A percentile compares a stretch with the other conserved stretches of the same genome.
Conservation (phyloP, 176 grass and related monocot species). For the Zoysia japonica region DNA sequence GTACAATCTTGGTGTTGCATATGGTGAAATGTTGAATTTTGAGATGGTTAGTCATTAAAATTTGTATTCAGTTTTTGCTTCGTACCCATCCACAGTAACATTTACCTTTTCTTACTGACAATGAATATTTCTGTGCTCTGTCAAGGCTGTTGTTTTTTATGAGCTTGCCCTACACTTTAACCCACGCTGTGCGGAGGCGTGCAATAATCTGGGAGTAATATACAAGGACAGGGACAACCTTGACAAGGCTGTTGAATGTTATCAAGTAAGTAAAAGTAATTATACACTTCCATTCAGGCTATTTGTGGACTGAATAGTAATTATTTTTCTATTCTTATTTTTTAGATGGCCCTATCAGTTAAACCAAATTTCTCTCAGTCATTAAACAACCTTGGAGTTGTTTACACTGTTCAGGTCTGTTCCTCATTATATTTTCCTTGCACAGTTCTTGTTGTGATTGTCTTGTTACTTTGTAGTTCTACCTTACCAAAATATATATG, state of each 20-base stretch:
- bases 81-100: slow-evolving; percentile 25
- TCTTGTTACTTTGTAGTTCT: slow-evolving; percentile 3
- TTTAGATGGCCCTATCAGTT: slow-evolving; percentile 94
- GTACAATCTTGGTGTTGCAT: slow-evolving; percentile 99
- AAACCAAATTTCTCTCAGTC: slow-evolving; percentile 96
- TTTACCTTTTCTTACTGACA: slow-evolving; percentile 30
- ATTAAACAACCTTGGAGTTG: slow-evolving; percentile 97
- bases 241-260: slow-evolving; percentile 98
- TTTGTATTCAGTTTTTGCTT: slow-evolving; percentile 16
- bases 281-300: slow-evolving; percentile 24
- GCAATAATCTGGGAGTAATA: slow-evolving; percentile 99
- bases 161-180: slow-evolving; percentile 99
- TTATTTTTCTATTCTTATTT: slow-evolving; percentile 22
- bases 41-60: slow-evolving; percentile 80
- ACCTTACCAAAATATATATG: slow-evolving; percentile 31
- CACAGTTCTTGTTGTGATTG: slow-evolving; percentile 23
- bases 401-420: slow-evolving; percentile 95
- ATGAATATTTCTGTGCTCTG: slow-evolving; percentile 23
- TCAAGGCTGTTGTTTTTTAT: slow-evolving; percentile 97
- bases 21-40: slow-evolving; percentile 99
- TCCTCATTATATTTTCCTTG: slow-evolving; percentile 22
- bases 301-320: slow-evolving; percentile 13
- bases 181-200: slow-evolving; percentile 93
- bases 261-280: slow-evolving; percentile 63
- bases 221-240: slow-evolving; percentile 99